phyloP scores from a whole-genome alignment of 805 yeast species.

The Ogataea philodendri region DNA sequence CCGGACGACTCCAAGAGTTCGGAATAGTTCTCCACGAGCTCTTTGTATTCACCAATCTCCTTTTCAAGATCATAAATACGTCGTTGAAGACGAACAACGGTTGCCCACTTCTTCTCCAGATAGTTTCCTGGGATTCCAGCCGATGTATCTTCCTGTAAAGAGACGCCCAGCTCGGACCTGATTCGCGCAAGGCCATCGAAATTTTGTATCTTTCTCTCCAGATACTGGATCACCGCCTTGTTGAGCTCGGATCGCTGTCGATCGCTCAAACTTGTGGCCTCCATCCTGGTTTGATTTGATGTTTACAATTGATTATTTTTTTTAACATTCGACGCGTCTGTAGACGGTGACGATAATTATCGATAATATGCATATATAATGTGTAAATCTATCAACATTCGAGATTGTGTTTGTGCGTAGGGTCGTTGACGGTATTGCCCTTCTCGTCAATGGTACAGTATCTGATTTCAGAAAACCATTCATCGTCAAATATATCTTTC shows the following conservation, averaged over 20 bases:
- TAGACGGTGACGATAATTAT: constrained; percentile 10
- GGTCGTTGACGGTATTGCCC: constrained; percentile 41
- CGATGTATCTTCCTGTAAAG: constrained; percentile 5
- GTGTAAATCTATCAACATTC: constrained; percentile 26
- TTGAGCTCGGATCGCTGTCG: constrained; percentile 37
- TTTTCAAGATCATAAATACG: constrained; percentile 68
- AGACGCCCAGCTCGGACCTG: constrained; percentile 6
- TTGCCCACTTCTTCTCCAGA: constrained; percentile 81
- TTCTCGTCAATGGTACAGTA: constrained; percentile 54
- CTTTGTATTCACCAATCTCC: constrained; percentile 48
- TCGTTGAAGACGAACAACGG: constrained; percentile 77
- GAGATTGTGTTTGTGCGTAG: constrained; percentile 51
- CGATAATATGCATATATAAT: constrained; percentile 8
- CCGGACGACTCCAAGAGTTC: constrained; percentile 15
- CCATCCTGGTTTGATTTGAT: constrained; percentile 4
- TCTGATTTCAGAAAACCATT: constrained; percentile 64
- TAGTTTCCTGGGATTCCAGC: constrained; percentile 29
- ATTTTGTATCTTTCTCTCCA: constrained; percentile 19
- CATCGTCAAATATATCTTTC: constrained; percentile 63
- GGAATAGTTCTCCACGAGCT: constrained; percentile 37
- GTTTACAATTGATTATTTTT: constrained; percentile 5
- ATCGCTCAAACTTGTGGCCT: constrained; percentile 28
- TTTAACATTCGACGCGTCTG: constrained; percentile 10
- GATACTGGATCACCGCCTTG: constrained; percentile 36
- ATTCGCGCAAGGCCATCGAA: constrained; percentile 8